These are phyloP conservation scores for Canavalia gladiata DNA, from an alignment of 306 rosid genomes.

Conservation along the genomic window DNA sequence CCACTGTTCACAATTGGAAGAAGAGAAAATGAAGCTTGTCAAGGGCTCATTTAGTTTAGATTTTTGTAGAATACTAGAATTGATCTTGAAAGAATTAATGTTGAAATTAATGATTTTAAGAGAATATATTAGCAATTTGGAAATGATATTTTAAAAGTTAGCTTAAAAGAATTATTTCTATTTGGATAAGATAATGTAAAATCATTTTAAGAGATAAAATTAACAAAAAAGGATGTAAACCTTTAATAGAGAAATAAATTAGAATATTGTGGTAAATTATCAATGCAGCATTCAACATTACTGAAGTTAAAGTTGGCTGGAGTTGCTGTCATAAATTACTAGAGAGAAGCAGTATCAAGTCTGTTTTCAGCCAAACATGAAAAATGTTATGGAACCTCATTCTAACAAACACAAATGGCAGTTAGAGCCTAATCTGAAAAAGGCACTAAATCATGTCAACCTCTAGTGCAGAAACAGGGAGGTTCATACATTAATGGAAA, in stretches of 20 bases:
- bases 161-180: constrained; percentile 6
- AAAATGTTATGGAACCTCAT: constrained; percentile 13
- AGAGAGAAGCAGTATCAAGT: background rate
- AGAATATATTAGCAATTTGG: constrained; percentile 13
- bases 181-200: background rate
- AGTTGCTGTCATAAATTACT: background rate
- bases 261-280: constrained; percentile 23
- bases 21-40: constrained; percentile 3
- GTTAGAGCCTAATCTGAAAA: constrained; percentile 18
- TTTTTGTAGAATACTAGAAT: background rate
- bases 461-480: constrained; percentile 21
- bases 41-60: background rate
- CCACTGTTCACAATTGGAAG: constrained; percentile 8
- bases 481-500: constrained; percentile 26
- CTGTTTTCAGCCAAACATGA: constrained; percentile 9
- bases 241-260: constrained; percentile 3
- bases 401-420: background rate
- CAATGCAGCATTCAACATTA: constrained; percentile 6
- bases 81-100: background rate
- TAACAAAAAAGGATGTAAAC: background rate
- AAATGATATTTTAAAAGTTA: constrained; percentile 23
- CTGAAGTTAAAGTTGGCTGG: constrained; percentile 25
- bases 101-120: background rate
- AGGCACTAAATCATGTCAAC: constrained; percentile 19
- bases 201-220: constrained; percentile 8